Evolutionary conservation across 805 yeast species (phyloP), one percentile per base, ranked within the genome.

Genomic region (Teunomyces stri): DNA sequence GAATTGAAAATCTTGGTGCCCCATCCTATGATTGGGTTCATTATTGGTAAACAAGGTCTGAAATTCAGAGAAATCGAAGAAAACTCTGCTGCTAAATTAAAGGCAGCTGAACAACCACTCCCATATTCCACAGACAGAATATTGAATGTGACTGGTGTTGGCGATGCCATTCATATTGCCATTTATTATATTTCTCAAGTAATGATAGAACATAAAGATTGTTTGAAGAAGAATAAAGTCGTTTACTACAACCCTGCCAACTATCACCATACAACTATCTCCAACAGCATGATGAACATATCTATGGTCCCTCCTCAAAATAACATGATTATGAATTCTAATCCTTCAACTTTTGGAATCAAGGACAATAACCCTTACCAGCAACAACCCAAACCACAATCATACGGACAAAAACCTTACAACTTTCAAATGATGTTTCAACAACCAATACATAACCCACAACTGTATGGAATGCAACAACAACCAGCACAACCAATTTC

Each of bases 131-230:
- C 90, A 12, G 96, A 89, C 62, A 75, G 96, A 49, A 72, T 86
- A 16, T 69, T 89, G 42, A 74, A 82, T 20, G 77, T 89, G 6
- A 71, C 77, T 4, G 96, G 96, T 5, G 92, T 87, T 11, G 89
- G 90, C 1, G 96, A 89, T 67, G 90, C 96, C 1, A 79, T 89
- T 36, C 95, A 87, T 60, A 87, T 88, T 55, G 96, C 96, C 7
- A 73, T 83, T 0, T 87, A 84, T 64, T 85, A 84, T 60, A 75
- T 87, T 47, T 82, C 87, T 1, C 86, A 83, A 62, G 84, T 87
- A 3, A 74, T 84, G 46, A 60, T 82, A 44, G 85, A 82, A 52
- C 84, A 83, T 58, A 77, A 78, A 50, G 81, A 77, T 51, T 54
- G 65, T 27, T 66, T 72, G 46, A 76, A 79, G 53, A 76, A 79